A percentile compares a stretch with the other conserved stretches of the same genome.
Conservation (phyloP, 2,329 filamentous ascomycete genomes). For the Arthrobotrys megalospora region DNA sequence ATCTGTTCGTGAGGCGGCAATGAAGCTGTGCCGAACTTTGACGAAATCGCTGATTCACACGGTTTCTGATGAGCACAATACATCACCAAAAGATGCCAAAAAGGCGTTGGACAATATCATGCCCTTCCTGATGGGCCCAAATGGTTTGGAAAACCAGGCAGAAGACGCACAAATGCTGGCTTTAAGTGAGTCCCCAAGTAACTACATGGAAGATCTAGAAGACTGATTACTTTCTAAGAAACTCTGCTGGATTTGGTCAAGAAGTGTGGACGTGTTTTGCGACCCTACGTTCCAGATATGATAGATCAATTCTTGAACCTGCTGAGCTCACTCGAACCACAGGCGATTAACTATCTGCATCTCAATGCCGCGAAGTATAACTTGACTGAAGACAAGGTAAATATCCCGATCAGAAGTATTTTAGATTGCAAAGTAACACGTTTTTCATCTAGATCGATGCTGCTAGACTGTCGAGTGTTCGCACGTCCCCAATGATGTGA, state of each 20-base stretch:
- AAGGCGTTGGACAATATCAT: slow-evolving; percentile 84
- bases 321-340: slow-evolving; percentile 88
- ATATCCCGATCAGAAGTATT: not conserved
- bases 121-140: slow-evolving; percentile 89
- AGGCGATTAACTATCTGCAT: slow-evolving; percentile 89
- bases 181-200: slow-evolving; percentile 65
- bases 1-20: slow-evolving; percentile 84
- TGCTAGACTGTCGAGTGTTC: slow-evolving; percentile 83
- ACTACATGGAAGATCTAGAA: not conserved
- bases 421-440: not conserved
- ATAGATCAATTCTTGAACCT: slow-evolving; percentile 85
- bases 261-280: slow-evolving; percentile 83
- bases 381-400: slow-evolving; percentile 80
- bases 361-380: slow-evolving; percentile 88
- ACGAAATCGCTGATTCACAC: slow-evolving; percentile 84
- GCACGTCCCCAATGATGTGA: slow-evolving; percentile 84
- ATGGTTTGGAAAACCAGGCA: slow-evolving; percentile 88
- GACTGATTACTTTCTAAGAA: slow-evolving; percentile 64
- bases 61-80: slow-evolving; percentile 63
- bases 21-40: slow-evolving; percentile 84
- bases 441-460: slow-evolving; percentile 77
- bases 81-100: slow-evolving; percentile 63
- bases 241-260: slow-evolving; percentile 92
- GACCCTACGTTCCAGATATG: slow-evolving; percentile 85
- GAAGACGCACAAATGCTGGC: slow-evolving; percentile 89